These are phyloP conservation scores for Clarireedia hainanense DNA, from an alignment of 2,329 filamentous ascomycete species.

Conservation along the genomic window DNA sequence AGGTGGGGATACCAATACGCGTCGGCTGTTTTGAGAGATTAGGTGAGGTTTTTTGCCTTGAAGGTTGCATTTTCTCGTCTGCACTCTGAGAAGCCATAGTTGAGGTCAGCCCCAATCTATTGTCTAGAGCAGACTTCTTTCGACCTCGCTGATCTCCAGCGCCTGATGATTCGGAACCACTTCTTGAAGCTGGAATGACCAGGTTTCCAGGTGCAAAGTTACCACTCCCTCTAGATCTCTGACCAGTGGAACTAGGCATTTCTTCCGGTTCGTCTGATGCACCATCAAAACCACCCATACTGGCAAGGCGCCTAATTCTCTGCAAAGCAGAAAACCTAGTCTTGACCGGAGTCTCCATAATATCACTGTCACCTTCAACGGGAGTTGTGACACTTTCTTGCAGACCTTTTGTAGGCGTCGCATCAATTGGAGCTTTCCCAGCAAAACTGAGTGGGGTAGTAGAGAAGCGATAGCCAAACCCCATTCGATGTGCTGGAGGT, in stretches of 20 bases:
- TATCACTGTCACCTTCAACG: background rate
- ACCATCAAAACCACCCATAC: slow-evolving; percentile 7
- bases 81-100: too few species aligned
- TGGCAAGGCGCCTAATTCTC: slow-evolving; percentile 2
- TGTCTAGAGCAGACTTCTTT: too few species aligned
- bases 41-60: too few species aligned
- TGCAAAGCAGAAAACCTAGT: slow-evolving; percentile 1
- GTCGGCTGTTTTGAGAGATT: too few species aligned
- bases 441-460: background rate
- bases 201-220: too few species aligned
- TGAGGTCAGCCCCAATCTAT: too few species aligned
- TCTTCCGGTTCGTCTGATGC: background rate
- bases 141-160: background rate
- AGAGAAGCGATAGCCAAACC: slow-evolving; percentile 14
- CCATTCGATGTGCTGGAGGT: background rate
- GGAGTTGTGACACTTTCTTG: background rate
- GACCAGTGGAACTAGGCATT: background rate
- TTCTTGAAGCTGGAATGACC: too few species aligned
- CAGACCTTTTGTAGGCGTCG: background rate
- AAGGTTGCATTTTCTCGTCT: too few species aligned
- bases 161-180: too few species aligned
- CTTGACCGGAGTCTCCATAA: slow-evolving; percentile 1
- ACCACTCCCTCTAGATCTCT: background rate
- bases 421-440: background rate
- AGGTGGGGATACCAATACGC: too few species aligned